Percentiles rank a stretch among this genome's conserved stretches.
These are phyloP conservation scores for Aureobasidium pullulans DNA, from an alignment of 2,329 filamentous ascomycete species.

Conservation along the genomic window DNA sequence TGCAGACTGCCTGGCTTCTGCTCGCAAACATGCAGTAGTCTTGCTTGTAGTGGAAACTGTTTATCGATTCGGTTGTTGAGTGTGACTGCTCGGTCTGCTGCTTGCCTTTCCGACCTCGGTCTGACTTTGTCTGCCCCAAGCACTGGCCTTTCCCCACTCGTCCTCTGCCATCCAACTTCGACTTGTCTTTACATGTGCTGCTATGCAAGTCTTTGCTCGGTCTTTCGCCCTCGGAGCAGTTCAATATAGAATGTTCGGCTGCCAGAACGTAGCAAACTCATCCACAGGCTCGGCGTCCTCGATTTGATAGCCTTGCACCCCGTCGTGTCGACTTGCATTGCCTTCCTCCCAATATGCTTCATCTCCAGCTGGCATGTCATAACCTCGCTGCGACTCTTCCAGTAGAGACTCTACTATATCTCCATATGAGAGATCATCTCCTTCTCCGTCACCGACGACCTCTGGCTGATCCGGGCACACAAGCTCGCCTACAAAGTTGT, in stretches of 20 bases:
- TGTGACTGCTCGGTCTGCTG: background rate
- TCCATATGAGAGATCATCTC: background rate
- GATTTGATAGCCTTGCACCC: background rate
- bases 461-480: background rate
- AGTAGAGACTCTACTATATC: background rate
- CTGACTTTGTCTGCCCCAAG: constrained; percentile 9
- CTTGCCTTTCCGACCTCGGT: background rate
- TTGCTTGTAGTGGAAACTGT: background rate
- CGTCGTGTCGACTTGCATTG: background rate
- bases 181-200: background rate
- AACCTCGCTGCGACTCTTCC: background rate
- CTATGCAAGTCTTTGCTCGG: background rate
- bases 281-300: constrained; percentile 2
- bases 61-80: background rate
- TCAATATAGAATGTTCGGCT: constrained; percentile 39
- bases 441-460: background rate
- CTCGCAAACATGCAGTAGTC: constrained; percentile 7
- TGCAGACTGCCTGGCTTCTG: background rate
- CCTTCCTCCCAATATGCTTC: background rate
- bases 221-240: background rate
- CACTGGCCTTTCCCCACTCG: constrained; percentile 9
- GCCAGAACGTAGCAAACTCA: constrained; percentile 35
- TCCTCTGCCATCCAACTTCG: background rate
- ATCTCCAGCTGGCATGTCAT: background rate
- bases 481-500: background rate